Conservation (phyloP, 2,329 filamentous ascomycete genomes). For the Teratosphaeria epicoccoides region DNA sequence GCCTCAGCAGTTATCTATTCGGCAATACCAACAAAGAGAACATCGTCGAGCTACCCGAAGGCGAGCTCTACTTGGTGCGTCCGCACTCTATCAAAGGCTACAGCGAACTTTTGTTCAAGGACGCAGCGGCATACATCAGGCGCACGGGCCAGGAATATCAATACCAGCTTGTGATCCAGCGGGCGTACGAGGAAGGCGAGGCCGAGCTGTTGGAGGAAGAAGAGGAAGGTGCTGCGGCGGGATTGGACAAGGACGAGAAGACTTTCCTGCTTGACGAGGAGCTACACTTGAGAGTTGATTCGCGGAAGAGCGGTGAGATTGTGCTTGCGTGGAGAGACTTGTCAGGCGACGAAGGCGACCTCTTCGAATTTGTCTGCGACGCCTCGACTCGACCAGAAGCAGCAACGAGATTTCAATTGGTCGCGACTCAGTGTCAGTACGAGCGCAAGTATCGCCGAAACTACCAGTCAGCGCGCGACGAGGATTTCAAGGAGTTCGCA, state of each 20-base stretch:
- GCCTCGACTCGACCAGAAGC: slow-evolving; percentile 56
- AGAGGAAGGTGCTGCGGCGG: slow-evolving; percentile 52
- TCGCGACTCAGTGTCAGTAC: slow-evolving; percentile 90
- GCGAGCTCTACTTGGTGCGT: slow-evolving; percentile 93
- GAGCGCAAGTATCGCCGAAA: slow-evolving; percentile 84
- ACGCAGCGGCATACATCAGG: slow-evolving; percentile 84
- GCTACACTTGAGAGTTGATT: slow-evolving; percentile 75
- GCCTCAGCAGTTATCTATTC: slow-evolving; percentile 67
- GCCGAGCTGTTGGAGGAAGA: slow-evolving; percentile 83
- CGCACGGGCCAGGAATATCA: slow-evolving; percentile 91
- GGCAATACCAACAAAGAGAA: slow-evolving; percentile 81
- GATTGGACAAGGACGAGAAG: slow-evolving; percentile 93
- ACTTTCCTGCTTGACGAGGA: slow-evolving; percentile 90
- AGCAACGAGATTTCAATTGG: slow-evolving; percentile 68
- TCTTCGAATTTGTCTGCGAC: slow-evolving; percentile 98
- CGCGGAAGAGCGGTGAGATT: slow-evolving; percentile 67
- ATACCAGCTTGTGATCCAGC: slow-evolving; percentile 92
- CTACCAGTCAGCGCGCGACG: slow-evolving; percentile 67
- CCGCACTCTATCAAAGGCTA: slow-evolving; percentile 94
- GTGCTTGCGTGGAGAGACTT: slow-evolving; percentile 91
- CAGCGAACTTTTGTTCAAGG: slow-evolving; percentile 94
- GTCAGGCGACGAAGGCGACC: slow-evolving; percentile 82
- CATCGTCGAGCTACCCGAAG: slow-evolving; percentile 86
- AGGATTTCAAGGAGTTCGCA: slow-evolving; percentile 71
- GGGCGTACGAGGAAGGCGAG: slow-evolving; percentile 95